phyloP scores from a whole-genome alignment of 352 stramenopile genomes.

The Phytopythium helicoides region DNA sequence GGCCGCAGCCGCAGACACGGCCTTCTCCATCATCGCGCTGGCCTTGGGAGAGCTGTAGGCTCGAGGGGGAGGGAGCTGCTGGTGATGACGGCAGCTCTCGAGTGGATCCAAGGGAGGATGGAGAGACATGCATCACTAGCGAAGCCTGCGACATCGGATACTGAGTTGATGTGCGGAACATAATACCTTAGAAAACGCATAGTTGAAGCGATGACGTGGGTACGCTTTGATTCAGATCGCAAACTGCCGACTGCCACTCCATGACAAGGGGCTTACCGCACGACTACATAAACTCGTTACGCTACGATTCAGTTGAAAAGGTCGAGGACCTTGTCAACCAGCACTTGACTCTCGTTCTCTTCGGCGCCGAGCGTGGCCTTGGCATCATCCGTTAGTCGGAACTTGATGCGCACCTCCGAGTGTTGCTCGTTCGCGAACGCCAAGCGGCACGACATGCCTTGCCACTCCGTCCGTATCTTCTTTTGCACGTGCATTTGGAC shows the following conservation, averaged over 20 bases:
- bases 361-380: conserved; percentile 15
- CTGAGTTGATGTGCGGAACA: background rate
- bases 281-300: too few species aligned
- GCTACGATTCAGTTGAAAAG: conserved; percentile 14
- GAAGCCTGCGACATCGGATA: background rate
- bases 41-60: background rate
- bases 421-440: conserved; percentile 20
- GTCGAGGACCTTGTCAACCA: conserved; percentile 27
- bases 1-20: conserved; percentile 7
- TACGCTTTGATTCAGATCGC: background rate
- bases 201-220: conserved; percentile 19
- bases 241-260: too few species aligned
- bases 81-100: background rate
- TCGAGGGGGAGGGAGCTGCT: background rate
- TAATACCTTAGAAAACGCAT: conserved; percentile 1
- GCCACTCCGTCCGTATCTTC: conserved; percentile 14
- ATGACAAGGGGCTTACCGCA: too few species aligned
- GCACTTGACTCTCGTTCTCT: conserved; percentile 21
- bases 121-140: background rate
- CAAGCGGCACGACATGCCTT: conserved; percentile 21
- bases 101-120: background rate
- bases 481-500: conserved; percentile 11
- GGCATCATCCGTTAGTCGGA: conserved; percentile 11
- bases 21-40: conserved; percentile 7
- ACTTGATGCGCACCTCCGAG: conserved; percentile 35